Percentiles rank a stretch among this genome's conserved stretches.
phyloP scores from a whole-genome alignment of 139 green algal species.

The Astrephomene gubernaculifera region DNA sequence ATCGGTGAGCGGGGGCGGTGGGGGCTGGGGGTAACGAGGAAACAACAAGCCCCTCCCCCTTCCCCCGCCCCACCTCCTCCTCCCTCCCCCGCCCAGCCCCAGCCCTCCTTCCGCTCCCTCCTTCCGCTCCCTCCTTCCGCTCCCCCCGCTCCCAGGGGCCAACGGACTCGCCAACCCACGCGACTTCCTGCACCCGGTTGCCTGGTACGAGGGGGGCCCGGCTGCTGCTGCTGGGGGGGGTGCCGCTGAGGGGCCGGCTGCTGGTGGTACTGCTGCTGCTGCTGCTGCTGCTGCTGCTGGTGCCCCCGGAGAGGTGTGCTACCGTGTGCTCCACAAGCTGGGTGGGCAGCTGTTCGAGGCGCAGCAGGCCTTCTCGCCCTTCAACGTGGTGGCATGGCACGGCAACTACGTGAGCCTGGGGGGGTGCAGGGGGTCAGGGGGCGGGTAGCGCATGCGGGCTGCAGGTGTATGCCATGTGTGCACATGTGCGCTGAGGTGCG shows the following conservation, averaged over 20 bases:
- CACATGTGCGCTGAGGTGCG: no score
- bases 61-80: not conserved
- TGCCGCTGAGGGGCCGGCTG: not conserved
- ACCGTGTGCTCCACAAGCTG: constrained; percentile 86
- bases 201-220: constrained; percentile 51
- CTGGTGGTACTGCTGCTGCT: not conserved
- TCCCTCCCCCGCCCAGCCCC: not conserved
- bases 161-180: constrained; percentile 93
- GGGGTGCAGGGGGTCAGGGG: not conserved
- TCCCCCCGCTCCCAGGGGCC: constrained; percentile 66
- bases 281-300: no score
- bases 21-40: not conserved
- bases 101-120: not conserved
- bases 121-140: no score
- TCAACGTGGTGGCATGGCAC: constrained; percentile 94
- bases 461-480: no score
- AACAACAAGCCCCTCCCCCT: not conserved
- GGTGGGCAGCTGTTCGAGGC: constrained; percentile 87
- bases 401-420: constrained; percentile 70
- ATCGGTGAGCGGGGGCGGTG: constrained; percentile 75
- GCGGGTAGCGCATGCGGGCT: no score
- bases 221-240: no score
- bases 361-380: constrained; percentile 89
- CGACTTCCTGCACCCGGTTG: constrained; percentile 89
- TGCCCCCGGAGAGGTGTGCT: constrained; percentile 27